Percentiles rank a stretch among this genome's conserved stretches.
These are phyloP conservation scores for Venturia aucupariae DNA, from an alignment of 2,329 filamentous ascomycete species.

Conservation along the genomic window DNA sequence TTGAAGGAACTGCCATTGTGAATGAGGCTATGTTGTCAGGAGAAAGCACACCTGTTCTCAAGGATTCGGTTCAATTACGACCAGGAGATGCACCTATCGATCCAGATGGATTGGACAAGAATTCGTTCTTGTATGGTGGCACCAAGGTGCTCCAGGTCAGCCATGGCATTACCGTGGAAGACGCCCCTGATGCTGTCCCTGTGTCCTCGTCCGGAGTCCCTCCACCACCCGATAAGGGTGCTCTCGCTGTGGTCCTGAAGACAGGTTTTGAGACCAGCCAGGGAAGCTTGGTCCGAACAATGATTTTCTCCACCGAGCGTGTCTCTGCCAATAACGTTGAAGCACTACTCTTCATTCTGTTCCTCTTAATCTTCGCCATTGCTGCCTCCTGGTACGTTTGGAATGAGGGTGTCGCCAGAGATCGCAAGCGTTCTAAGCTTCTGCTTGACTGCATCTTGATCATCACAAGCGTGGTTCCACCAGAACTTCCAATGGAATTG, in stretches of 20 bases:
- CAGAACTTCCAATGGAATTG: conserved; percentile 95
- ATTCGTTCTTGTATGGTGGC: conserved; percentile 89
- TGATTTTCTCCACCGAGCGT: conserved; percentile 98
- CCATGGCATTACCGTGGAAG: conserved; percentile 71
- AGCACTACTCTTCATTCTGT: conserved; percentile 93
- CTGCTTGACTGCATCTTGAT: conserved; percentile 96
- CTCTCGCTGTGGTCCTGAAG: conserved; percentile 88
- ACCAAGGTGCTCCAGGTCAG: conserved; percentile 96
- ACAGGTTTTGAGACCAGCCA: conserved; percentile 98
- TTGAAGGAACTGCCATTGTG: conserved; percentile 93
- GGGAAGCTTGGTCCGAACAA: conserved; percentile 92
- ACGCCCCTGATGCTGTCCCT: conserved; percentile 47
- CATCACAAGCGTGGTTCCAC: conserved; percentile 95
- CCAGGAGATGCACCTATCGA: conserved; percentile 74
- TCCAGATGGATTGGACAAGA: conserved; percentile 88
- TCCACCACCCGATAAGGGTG: conserved; percentile 83
- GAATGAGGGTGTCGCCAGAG: conserved; percentile 88
- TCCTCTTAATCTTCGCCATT: conserved; percentile 90
- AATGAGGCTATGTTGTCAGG: conserved; percentile 99
- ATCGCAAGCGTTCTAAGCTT: conserved; percentile 94
- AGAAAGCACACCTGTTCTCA: conserved; percentile 91
- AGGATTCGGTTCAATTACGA: conserved; percentile 88
- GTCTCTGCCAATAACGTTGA: conserved; percentile 98
- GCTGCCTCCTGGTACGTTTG: conserved; percentile 99
- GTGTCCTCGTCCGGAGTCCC: conserved; percentile 68